Percentiles rank a stretch among this genome's conserved stretches.
phyloP scores from a whole-genome alignment of 2,329 filamentous ascomycete genomes.

The Claviceps monticola region DNA sequence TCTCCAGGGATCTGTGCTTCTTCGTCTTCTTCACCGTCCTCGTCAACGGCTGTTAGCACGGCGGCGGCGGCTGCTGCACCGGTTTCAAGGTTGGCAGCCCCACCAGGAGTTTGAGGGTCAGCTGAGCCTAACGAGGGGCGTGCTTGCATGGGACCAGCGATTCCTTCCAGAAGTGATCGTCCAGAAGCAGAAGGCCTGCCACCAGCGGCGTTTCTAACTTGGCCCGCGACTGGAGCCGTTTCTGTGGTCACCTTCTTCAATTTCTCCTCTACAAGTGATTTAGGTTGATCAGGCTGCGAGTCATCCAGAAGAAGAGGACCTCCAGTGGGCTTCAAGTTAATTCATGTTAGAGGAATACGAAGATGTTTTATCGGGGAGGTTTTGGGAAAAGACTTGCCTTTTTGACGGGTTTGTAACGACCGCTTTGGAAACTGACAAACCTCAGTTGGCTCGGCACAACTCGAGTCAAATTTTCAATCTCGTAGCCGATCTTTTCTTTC shows the following conservation, averaged over 20 bases:
- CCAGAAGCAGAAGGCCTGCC: slow-evolving; percentile 17
- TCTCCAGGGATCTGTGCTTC: slow-evolving; percentile 57
- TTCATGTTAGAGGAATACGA: not conserved
- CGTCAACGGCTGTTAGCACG: slow-evolving; percentile 76
- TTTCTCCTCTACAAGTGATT: slow-evolving; percentile 78
- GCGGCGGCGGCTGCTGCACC: slow-evolving; percentile 62
- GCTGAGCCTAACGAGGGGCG: slow-evolving; percentile 18
- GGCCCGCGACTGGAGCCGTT: slow-evolving; percentile 43
- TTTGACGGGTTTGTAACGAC: slow-evolving; percentile 82
- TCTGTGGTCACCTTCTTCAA: slow-evolving; percentile 65
- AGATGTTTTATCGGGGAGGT: not conserved
- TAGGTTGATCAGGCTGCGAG: slow-evolving; percentile 62
- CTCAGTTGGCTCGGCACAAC: slow-evolving; percentile 87
- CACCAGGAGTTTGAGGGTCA: slow-evolving; percentile 16
- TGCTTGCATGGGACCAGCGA: slow-evolving; percentile 20
- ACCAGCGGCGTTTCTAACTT: slow-evolving; percentile 14
- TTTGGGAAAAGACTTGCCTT: slow-evolving; percentile 43
- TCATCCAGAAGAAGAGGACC: slow-evolving; percentile 87
- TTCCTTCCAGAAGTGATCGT: slow-evolving; percentile 22
- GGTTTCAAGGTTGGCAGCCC: slow-evolving; percentile 28
- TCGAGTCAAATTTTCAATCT: slow-evolving; percentile 92
- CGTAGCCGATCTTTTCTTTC: slow-evolving; percentile 93
- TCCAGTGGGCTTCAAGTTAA: slow-evolving; percentile 58
- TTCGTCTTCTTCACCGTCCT: slow-evolving; percentile 61
- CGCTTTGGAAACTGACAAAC: slow-evolving; percentile 83